These are phyloP conservation scores for Tilletia walkeri DNA, from an alignment of 1,284 basidiomycete species.

Conservation along the genomic window DNA sequence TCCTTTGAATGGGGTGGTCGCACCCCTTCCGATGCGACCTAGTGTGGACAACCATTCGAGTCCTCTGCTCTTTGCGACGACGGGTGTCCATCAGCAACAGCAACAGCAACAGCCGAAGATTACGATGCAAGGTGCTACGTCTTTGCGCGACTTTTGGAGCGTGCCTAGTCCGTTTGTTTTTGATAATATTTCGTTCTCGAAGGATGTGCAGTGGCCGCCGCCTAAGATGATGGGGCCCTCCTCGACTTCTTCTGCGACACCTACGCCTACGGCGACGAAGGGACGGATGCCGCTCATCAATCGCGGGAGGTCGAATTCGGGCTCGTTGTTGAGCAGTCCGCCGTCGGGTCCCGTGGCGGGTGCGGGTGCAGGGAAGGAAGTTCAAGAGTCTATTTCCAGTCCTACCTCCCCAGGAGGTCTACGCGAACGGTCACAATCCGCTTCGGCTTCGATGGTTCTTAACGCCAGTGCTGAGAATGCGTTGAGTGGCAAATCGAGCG, in stretches of 20 bases:
- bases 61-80: conserved; percentile 8
- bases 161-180: conserved; percentile 46
- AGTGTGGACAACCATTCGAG: conserved; percentile 10
- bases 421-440: conserved; percentile 1
- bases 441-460: neutral
- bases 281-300: conserved; percentile 17
- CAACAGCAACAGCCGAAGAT: conserved; percentile 3
- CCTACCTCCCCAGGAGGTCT: neutral
- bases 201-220: conserved; percentile 44
- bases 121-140: conserved; percentile 19
- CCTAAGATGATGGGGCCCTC: neutral
- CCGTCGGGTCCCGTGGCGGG: neutral
- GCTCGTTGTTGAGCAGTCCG: conserved; percentile 8
- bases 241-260: neutral
- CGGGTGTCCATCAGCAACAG: neutral
- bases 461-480: no score
- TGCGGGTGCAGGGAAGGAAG: neutral
- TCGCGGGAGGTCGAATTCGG: conserved; percentile 22
- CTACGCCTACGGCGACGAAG: neutral
- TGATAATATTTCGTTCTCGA: conserved; percentile 52
- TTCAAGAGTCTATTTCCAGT: no score
- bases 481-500: no score
- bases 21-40: neutral
- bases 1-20: conserved; percentile 6
- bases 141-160: conserved; percentile 44